Conservation (phyloP, 257 asterid genomes). For the Mentha longifolia region DNA sequence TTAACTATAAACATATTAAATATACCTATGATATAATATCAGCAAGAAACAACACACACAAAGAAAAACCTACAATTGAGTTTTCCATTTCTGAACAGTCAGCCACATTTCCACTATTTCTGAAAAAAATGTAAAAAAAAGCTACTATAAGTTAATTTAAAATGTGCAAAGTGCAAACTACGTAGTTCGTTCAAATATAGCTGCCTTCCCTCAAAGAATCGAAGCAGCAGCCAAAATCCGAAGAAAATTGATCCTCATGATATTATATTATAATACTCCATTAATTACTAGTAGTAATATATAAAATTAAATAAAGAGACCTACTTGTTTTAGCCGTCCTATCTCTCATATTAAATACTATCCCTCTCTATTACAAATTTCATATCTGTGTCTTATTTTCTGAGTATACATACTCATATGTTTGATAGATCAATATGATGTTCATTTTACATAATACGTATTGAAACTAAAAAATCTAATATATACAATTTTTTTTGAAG, state of each 20-base stretch:
- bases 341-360: background rate
- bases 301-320: background rate
- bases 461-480: no score
- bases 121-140: no score
- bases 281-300: background rate
- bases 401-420: background rate
- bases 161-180: background rate
- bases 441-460: background rate
- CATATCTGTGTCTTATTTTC: background rate
- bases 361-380: background rate
- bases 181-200: background rate
- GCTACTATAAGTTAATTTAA: no score
- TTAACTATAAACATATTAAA: no score
- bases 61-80: no score
- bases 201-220: background rate
- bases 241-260: background rate
- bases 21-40: no score
- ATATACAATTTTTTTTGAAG: background rate
- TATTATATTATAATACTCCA: background rate
- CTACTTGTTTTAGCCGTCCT: background rate
- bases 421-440: background rate
- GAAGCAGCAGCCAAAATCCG: slow-evolving; percentile 14
- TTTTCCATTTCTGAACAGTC: no score
- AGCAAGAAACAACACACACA: no score
- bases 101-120: no score